Conservation (phyloP, 2,329 filamentous ascomycete species). For the Neofusicoccum sp. region DNA sequence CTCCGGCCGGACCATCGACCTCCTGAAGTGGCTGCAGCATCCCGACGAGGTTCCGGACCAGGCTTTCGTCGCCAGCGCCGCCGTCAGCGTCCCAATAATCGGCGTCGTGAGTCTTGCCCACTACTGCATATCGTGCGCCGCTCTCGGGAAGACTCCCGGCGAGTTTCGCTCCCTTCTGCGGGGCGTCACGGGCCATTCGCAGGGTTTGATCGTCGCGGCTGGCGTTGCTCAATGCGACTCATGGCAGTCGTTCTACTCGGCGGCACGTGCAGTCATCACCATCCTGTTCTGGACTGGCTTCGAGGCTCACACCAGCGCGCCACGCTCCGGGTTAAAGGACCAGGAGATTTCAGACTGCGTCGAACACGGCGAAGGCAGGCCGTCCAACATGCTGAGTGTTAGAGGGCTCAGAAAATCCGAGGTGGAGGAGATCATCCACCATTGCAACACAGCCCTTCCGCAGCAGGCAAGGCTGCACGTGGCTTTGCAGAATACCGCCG, state of each 20-base stretch:
- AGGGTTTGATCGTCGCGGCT: conserved; percentile 42
- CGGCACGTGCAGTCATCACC: conserved; percentile 31
- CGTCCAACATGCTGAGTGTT: conserved; percentile 36
- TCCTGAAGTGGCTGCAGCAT: neutral
- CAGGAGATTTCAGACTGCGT: conserved; percentile 19
- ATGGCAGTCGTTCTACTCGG: conserved; percentile 38
- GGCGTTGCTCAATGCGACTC: conserved; percentile 35
- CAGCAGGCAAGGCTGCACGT: conserved; percentile 27
- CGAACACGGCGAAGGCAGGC: conserved; percentile 27
- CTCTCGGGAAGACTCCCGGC: conserved; percentile 33
- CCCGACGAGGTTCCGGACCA: neutral
- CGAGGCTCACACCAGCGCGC: conserved; percentile 29
- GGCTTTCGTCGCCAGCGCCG: neutral
- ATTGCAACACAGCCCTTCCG: conserved; percentile 31
- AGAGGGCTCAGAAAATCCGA: conserved; percentile 27
- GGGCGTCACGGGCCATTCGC: conserved; percentile 42
- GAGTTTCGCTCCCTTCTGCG: conserved; percentile 30
- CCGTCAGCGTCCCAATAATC: conserved; percentile 45
- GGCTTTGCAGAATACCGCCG: conserved; percentile 34
- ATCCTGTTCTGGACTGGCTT: conserved; percentile 42
- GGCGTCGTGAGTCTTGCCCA: conserved; percentile 38
- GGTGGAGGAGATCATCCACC: conserved; percentile 27
- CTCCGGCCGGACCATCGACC: neutral
- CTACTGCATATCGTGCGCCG: conserved; percentile 28
- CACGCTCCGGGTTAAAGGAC: conserved; percentile 18